These are phyloP conservation scores for Dacryopinax primogenitus DNA, from an alignment of 768 basidiomycete genomes.

Conservation along the genomic window DNA sequence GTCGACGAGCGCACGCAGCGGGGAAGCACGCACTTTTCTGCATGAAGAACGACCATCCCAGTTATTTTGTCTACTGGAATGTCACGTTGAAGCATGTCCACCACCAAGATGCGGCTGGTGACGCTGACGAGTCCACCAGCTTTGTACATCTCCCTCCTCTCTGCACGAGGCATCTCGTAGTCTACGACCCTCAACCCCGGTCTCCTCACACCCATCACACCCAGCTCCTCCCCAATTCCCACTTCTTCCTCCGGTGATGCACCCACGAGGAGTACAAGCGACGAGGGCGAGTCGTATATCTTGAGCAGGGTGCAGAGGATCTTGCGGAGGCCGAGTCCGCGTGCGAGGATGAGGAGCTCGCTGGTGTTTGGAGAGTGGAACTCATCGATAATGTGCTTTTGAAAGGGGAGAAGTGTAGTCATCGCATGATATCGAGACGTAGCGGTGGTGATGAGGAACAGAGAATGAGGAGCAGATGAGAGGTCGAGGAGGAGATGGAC, in stretches of 20 bases:
- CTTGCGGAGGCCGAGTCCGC: constrained; percentile 77
- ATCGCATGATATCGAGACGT: constrained; percentile 13
- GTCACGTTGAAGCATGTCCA: constrained; percentile 81
- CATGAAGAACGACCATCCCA: constrained; percentile 79
- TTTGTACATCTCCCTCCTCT: constrained; percentile 75
- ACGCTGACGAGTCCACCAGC: constrained; percentile 81
- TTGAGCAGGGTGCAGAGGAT: constrained; percentile 79
- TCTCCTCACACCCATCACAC: constrained; percentile 78
- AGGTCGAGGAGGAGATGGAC: no score
- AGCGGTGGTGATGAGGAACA: not conserved
- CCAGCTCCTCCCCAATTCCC: constrained; percentile 83
- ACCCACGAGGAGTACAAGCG: constrained; percentile 72
- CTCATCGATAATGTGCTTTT: constrained; percentile 28
- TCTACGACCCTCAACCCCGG: constrained; percentile 73
- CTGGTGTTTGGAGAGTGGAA: constrained; percentile 29
- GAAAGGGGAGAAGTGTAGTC: constrained; percentile 27
- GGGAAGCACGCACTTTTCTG: constrained; percentile 53
- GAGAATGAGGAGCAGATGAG: not conserved
- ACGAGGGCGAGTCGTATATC: constrained; percentile 79
- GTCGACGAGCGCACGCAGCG: not conserved
- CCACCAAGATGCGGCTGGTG: constrained; percentile 86
- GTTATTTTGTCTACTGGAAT: constrained; percentile 78
- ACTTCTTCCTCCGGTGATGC: constrained; percentile 74
- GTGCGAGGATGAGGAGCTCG: constrained; percentile 55
- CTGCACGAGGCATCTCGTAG: constrained; percentile 66